phyloP scores from a whole-genome alignment of 345 rosid species.

The Rhodamnia rubescens region DNA sequence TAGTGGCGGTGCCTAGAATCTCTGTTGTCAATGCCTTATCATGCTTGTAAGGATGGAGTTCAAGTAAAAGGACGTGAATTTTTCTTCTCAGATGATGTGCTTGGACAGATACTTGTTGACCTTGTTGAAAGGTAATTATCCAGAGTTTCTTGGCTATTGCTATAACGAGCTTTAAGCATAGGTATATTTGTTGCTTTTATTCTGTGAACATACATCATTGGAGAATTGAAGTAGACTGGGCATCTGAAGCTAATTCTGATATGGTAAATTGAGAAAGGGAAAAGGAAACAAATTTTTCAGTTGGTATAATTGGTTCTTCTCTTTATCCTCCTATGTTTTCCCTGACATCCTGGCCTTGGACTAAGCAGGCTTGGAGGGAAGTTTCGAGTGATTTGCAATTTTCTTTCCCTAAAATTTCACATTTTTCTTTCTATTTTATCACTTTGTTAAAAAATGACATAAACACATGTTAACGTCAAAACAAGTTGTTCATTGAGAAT shows the following conservation, averaged over 20 bases:
- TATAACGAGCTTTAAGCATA: not conserved
- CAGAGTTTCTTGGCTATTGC: not conserved
- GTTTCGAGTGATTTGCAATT: not conserved
- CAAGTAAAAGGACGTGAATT: constrained; percentile 21
- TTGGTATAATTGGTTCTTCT: not conserved
- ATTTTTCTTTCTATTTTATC: not conserved
- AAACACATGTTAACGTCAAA: not conserved
- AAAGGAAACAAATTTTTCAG: not conserved
- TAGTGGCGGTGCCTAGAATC: constrained; percentile 90
- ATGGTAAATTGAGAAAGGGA: not conserved
- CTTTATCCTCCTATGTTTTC: not conserved
- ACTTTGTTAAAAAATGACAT: not conserved
- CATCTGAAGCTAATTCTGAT: not conserved
- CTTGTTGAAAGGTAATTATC: constrained; percentile 65
- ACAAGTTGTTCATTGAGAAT: not conserved
- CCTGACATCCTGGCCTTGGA: not conserved
- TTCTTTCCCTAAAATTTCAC: not conserved
- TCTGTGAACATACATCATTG: not conserved
- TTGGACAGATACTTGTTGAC: constrained; percentile 48
- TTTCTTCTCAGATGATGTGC: constrained; percentile 56
- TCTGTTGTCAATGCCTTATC: constrained; percentile 45
- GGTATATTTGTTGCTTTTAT: not conserved
- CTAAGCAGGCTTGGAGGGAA: not conserved
- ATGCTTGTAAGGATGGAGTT: constrained; percentile 35
- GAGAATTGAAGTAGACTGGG: not conserved